These are phyloP conservation scores for Auricularia heimuer DNA, from an alignment of 768 basidiomycete genomes.

Conservation along the genomic window DNA sequence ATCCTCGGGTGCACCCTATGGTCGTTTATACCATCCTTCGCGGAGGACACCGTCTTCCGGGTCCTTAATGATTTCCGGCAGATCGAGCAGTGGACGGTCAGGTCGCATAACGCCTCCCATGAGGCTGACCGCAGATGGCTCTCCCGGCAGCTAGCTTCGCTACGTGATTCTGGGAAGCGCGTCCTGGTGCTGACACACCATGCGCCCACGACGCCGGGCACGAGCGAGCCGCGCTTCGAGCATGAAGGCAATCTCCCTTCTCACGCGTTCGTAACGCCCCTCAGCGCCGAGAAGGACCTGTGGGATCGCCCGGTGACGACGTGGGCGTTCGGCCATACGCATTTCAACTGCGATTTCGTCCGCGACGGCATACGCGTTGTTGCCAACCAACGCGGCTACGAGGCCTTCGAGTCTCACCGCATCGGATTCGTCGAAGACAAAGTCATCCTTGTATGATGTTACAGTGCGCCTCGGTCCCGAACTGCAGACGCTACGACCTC, in stretches of 20 bases:
- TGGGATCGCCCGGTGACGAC: constrained; percentile 3
- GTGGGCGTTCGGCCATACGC: constrained; percentile 14
- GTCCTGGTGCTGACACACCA: constrained; percentile 33
- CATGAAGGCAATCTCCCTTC: background rate
- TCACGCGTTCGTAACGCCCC: background rate
- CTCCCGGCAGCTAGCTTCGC: constrained; percentile 13
- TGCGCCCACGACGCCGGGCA: constrained; percentile 28
- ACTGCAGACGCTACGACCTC: too few relatives aligned
- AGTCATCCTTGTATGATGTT: background rate
- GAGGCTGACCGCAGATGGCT: constrained; percentile 25
- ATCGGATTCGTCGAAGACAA: background rate
- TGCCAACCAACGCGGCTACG: constrained; percentile 12
- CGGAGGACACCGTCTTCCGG: constrained; percentile 18
- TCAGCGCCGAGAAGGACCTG: background rate
- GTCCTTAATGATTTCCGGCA: constrained; percentile 26
- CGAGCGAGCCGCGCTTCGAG: constrained; percentile 19
- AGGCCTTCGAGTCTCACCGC: background rate
- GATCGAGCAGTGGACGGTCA: constrained; percentile 20
- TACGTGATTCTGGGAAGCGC: constrained; percentile 20
- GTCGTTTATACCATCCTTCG: constrained; percentile 21
- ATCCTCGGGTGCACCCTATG: constrained; percentile 35
- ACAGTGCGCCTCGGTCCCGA: too few relatives aligned
- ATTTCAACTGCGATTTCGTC: constrained; percentile 11
- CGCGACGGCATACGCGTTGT: constrained; percentile 9
- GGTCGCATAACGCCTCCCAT: constrained; percentile 18